These are phyloP conservation scores for Lipomyces anomalus DNA, from an alignment of 805 yeast species.

Conservation along the genomic window DNA sequence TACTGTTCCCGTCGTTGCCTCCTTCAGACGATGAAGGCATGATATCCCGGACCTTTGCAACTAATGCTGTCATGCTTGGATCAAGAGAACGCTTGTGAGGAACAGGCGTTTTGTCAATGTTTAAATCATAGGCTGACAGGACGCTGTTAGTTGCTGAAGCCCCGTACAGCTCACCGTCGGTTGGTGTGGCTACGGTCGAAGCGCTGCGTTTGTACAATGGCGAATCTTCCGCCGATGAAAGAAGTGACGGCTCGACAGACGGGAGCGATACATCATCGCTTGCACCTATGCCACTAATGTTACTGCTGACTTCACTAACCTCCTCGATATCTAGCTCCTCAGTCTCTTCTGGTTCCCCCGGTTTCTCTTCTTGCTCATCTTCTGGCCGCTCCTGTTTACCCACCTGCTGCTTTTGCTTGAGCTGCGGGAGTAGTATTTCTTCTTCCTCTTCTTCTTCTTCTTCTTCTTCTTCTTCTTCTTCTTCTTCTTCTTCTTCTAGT, in stretches of 20 bases:
- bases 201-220: slow-evolving; percentile 4
- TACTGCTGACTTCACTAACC: not conserved
- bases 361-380: slow-evolving; percentile 6
- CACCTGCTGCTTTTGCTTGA: not conserved
- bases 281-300: not conserved
- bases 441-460: slow-evolving; percentile 1
- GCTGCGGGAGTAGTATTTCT: not conserved
- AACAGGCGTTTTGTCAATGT: not conserved
- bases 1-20: not conserved
- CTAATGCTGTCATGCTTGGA: too few species aligned
- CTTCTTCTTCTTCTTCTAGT: slow-evolving; percentile 1
- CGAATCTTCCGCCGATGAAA: slow-evolving; percentile 9
- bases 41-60: too few species aligned
- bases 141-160: not conserved
- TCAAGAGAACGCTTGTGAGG: too few species aligned
- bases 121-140: not conserved
- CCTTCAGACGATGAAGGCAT: too few species aligned
- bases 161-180: not conserved
- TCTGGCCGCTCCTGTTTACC: not conserved
- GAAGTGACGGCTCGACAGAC: slow-evolving; percentile 17
- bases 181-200: not conserved
- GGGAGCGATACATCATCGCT: slow-evolving; percentile 8
- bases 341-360: too few species aligned
- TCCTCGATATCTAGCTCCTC: not conserved
- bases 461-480: not conserved